A percentile compares a stretch with the other conserved stretches of the same genome.
Conservation (phyloP, 116 monocot genomes). For the Zostera marina region DNA sequence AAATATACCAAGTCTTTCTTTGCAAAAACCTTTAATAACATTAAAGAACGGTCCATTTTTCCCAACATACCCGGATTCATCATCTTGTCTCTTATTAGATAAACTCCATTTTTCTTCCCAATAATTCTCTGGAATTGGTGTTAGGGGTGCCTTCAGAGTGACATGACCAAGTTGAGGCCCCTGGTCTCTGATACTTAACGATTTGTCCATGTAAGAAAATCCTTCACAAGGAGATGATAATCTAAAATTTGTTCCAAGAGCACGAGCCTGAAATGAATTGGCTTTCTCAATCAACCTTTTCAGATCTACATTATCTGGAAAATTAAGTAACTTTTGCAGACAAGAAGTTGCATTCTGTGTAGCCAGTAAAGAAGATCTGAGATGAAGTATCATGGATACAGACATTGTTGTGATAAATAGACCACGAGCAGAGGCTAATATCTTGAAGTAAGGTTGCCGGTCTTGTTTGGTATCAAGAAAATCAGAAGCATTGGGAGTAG, state of each 20-base stretch:
- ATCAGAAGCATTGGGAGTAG: conserved; percentile 23
- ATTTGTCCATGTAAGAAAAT: conserved; percentile 4
- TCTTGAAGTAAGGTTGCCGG: conserved; percentile 29
- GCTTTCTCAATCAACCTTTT: conserved; percentile 65
- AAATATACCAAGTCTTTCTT: conserved; percentile 12
- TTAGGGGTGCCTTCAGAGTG: conserved; percentile 14
- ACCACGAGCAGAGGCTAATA: conserved; percentile 52
- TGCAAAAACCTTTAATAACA: conserved; percentile 1
- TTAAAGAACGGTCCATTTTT: not conserved
- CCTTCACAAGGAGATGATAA: not conserved
- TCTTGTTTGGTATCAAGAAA: conserved; percentile 3
- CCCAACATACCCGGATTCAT: not conserved
- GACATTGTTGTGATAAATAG: conserved; percentile 58
- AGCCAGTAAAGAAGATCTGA: conserved; percentile 75
- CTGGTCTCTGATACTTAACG: conserved; percentile 7
- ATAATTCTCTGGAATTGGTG: conserved; percentile 39
- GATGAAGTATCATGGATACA: conserved; percentile 65
- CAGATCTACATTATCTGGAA: conserved; percentile 44
- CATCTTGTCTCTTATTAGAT: conserved; percentile 24
- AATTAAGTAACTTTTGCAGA: conserved; percentile 69
- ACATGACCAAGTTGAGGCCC: conserved; percentile 16
- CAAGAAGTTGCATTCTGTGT: conserved; percentile 56
- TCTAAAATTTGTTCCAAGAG: conserved; percentile 22
- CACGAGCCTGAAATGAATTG: conserved; percentile 43
- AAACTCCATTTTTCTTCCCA: conserved; percentile 91